Percentiles rank a stretch among this genome's conserved stretches.
These are phyloP conservation scores for Drosera capensis DNA, from an alignment of 148 eudicot genomes.

Conservation along the genomic window DNA sequence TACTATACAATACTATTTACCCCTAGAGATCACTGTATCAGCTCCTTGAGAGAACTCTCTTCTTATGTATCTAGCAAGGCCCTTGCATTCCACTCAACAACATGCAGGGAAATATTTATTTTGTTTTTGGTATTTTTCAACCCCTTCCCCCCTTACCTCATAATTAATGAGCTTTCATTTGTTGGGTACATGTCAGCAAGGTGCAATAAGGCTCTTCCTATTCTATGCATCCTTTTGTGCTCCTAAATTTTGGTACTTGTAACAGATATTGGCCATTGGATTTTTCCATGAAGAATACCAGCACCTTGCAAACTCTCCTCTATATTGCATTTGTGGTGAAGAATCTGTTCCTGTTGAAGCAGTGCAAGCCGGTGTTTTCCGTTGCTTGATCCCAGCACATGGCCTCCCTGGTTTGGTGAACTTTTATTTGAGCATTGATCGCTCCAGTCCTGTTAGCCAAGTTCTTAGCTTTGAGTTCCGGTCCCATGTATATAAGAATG, in stretches of 20 bases:
- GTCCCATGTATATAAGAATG: conserved; percentile 17
- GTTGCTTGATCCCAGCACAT: conserved; percentile 59
- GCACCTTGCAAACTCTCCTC: conserved; percentile 29
- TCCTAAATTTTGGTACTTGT: conserved; percentile 2
- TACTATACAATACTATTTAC: too few relatives aligned
- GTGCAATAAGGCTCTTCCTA: not conserved
- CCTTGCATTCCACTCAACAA: too few relatives aligned
- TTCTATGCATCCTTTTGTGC: not conserved
- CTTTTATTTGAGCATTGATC: conserved; percentile 67
- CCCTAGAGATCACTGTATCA: too few relatives aligned
- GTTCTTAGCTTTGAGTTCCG: conserved; percentile 58
- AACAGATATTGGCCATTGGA: conserved; percentile 83
- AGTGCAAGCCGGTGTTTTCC: conserved; percentile 68
- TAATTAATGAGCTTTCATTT: too few relatives aligned
- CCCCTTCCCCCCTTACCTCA: too few relatives aligned
- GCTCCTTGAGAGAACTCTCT: too few relatives aligned
- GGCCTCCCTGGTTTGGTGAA: conserved; percentile 47
- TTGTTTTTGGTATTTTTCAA: too few relatives aligned
- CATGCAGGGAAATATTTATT: too few relatives aligned
- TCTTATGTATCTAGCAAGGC: too few relatives aligned
- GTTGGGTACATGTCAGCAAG: too few relatives aligned
- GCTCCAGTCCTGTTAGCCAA: conserved; percentile 62
- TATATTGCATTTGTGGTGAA: conserved; percentile 68
- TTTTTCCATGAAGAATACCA: conserved; percentile 38
- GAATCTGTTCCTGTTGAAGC: conserved; percentile 40